Percentiles rank a stretch among this genome's conserved stretches.
These are phyloP conservation scores for Kitagawia praeruptora DNA, from an alignment of 129 eudicot species.

Conservation along the genomic window DNA sequence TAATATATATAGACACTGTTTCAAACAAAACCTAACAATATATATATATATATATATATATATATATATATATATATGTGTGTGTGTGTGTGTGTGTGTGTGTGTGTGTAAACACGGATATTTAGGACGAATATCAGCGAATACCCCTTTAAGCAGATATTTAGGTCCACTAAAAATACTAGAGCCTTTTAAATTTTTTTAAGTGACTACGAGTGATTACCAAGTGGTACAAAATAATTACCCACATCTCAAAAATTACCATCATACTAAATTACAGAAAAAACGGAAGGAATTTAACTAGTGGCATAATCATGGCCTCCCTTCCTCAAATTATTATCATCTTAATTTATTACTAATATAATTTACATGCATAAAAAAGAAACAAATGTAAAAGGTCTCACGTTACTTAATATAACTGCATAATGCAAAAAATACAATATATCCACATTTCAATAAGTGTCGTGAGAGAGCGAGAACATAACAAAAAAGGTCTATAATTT, in stretches of 20 bases:
- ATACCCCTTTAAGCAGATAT: neutral
- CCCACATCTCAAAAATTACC: neutral
- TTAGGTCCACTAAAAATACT: neutral
- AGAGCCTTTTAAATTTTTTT: neutral
- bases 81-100: too few relatives aligned
- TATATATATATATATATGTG: neutral
- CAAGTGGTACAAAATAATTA: neutral
- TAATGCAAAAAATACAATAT: neutral
- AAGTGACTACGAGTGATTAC: neutral
- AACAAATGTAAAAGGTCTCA: neutral
- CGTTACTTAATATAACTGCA: neutral
- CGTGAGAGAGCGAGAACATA: neutral
- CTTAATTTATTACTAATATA: too few relatives aligned
- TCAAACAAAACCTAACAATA: neutral
- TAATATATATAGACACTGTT: neutral
- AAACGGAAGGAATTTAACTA: neutral
- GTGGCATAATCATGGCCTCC: neutral
- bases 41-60: neutral
- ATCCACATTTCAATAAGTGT: neutral
- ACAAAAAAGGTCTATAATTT: neutral
- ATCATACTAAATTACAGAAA: neutral
- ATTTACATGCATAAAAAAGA: neutral
- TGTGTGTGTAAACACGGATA: neutral
- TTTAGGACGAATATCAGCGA: neutral
- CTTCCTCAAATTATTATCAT: neutral